Percentiles rank a stretch among this genome's conserved stretches.
Evolutionary conservation across 2,329 filamentous ascomycete genomes (phyloP).

Genomic region (Pseudogymnoascus verrucosus): DNA sequence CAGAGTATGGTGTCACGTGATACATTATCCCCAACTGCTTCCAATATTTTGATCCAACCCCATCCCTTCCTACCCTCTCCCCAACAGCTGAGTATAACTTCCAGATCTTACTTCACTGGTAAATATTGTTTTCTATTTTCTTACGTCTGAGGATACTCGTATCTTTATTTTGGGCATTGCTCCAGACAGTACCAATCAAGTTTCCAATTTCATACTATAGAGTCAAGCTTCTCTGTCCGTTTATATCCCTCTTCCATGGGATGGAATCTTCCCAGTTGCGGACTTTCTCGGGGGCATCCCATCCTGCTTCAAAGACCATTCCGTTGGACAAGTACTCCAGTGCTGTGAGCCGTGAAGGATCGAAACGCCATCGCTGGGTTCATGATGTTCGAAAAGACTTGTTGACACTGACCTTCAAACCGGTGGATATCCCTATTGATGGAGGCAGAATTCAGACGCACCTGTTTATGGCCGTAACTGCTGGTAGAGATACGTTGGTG

Average conservation of each 20-base stretch:
- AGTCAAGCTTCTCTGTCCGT: background rate
- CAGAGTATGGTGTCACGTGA: background rate
- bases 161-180: background rate
- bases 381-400: constrained; percentile 23
- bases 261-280: background rate
- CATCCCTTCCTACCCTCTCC: background rate
- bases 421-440: constrained; percentile 16
- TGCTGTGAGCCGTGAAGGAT: constrained; percentile 18
- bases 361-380: constrained; percentile 21
- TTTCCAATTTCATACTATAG: background rate
- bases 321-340: constrained; percentile 27
- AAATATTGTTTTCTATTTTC: background rate
- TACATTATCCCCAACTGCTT: no score
- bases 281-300: background rate
- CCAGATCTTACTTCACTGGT: background rate
- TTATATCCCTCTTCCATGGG: background rate
- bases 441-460: constrained; percentile 17
- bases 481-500: constrained; percentile 36
- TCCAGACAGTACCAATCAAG: background rate
- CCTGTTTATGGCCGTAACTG: constrained; percentile 31
- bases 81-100: background rate
- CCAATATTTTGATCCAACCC: background rate
- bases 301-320: constrained; percentile 17
- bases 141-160: background rate
- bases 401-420: constrained; percentile 23